phyloP scores from a whole-genome alignment of 73 alveolate species.

The Uronychia setigera region DNA sequence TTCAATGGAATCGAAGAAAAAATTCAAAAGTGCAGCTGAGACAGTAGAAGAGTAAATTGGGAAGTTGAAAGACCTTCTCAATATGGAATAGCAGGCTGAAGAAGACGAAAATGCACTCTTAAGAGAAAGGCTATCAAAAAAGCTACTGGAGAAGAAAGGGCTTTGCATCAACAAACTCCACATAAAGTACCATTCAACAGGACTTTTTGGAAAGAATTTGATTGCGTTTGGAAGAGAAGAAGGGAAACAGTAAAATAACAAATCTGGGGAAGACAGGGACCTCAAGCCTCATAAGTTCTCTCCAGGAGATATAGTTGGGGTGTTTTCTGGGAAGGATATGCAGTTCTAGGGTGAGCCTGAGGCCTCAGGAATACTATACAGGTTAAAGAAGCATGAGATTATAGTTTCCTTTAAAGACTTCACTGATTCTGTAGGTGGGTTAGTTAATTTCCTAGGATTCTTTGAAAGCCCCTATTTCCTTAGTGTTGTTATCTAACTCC shows the following conservation, averaged over 20 bases:
- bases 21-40: too few relatives aligned
- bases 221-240: conserved; percentile 70
- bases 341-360: conserved; percentile 71
- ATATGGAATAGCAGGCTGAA: conserved; percentile 72
- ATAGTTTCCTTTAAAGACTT: conserved; percentile 82
- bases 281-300: conserved; percentile 73
- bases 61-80: conserved; percentile 9
- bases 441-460: conserved; percentile 16
- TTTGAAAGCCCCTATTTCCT: conserved; percentile 69
- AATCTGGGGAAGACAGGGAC: conserved; percentile 45
- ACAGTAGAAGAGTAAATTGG: too few relatives aligned
- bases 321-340: conserved; percentile 42
- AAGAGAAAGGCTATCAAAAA: conserved; percentile 65
- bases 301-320: conserved; percentile 92
- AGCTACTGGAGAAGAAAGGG: conserved; percentile 84
- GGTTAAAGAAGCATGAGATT: conserved; percentile 69
- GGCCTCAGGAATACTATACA: conserved; percentile 82
- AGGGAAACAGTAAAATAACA: background rate
- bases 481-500: conserved; percentile 85
- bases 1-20: too few relatives aligned
- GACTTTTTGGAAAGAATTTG: conserved; percentile 82
- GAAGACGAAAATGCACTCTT: conserved; percentile 54
- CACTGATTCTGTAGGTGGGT: conserved; percentile 46
- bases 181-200: conserved; percentile 65
- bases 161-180: conserved; percentile 75